A percentile compares a stretch with the other conserved stretches of the same genome.
These are phyloP conservation scores for Leccinum obscurum DNA, from an alignment of 768 basidiomycete genomes.

Conservation along the genomic window DNA sequence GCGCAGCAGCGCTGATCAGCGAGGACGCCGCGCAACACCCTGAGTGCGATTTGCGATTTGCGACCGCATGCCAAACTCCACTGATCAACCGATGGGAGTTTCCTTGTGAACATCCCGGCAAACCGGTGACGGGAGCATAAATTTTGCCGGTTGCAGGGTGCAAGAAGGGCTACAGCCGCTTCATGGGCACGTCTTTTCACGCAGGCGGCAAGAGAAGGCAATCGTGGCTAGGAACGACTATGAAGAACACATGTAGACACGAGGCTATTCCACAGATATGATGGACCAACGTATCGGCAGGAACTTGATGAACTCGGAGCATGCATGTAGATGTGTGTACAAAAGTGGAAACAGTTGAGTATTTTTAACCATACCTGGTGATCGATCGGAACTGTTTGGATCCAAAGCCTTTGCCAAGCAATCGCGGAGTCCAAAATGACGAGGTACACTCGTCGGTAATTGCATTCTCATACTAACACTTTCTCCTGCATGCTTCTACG, in stretches of 20 bases:
- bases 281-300: neutral
- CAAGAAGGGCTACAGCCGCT: neutral
- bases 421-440: conserved; percentile 1
- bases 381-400: neutral
- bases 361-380: neutral
- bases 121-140: neutral
- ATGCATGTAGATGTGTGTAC: neutral
- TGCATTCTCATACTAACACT: neutral
- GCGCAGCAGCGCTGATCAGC: neutral
- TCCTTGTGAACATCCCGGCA: neutral
- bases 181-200: neutral
- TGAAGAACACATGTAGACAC: neutral
- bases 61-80: neutral
- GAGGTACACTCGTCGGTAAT: neutral
- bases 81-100: neutral
- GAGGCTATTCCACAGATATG: neutral
- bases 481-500: neutral
- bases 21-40: neutral
- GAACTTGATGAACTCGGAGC: neutral
- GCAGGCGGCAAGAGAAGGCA: neutral
- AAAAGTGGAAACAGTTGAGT: neutral
- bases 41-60: neutral
- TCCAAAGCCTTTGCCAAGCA: neutral
- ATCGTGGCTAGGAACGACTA: neutral
- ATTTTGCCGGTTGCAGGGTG: conserved; percentile 2